Conservation (phyloP, 352 stramenopile species). For the Blastocystis sp. region DNA sequence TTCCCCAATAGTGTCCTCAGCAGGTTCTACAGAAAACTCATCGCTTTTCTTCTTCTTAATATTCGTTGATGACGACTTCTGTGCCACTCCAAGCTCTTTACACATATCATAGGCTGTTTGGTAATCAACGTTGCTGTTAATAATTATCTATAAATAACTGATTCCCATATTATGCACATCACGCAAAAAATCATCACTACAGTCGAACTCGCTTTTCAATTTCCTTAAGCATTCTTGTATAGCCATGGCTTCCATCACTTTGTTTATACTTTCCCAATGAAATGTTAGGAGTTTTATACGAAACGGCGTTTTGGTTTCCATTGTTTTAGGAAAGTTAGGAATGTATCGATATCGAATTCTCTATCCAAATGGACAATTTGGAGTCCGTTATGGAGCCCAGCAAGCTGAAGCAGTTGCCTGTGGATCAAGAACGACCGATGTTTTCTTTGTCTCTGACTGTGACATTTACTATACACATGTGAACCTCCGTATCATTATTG, state of each 20-base stretch:
- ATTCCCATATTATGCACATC: not conserved
- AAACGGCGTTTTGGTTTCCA: not conserved
- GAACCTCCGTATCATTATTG: not conserved
- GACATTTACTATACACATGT: not conserved
- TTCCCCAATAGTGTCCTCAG: not conserved
- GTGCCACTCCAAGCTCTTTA: not conserved
- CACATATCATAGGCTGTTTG: not conserved
- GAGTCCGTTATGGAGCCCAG: not conserved
- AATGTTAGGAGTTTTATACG: not conserved
- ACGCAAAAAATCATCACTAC: not conserved
- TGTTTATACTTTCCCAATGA: not conserved
- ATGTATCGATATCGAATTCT: slow-evolving; percentile 50
- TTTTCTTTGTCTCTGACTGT: slow-evolving; percentile 11
- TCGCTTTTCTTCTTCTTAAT: not conserved
- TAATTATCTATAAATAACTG: not conserved
- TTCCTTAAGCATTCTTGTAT: not conserved
- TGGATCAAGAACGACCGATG: not conserved
- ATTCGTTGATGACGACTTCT: not conserved
- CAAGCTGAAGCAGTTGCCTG: not conserved
- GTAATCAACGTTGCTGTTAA: slow-evolving; percentile 51
- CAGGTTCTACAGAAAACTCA: not conserved
- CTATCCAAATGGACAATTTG: not conserved
- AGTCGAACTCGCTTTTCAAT: not conserved
- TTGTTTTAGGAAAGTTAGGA: not conserved
- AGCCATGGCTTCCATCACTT: not conserved